Evolutionary conservation across 371 early-diverging fungal species (phyloP), one percentile per base, ranked within the genome.

Genomic region (Smittium culicis): DNA sequence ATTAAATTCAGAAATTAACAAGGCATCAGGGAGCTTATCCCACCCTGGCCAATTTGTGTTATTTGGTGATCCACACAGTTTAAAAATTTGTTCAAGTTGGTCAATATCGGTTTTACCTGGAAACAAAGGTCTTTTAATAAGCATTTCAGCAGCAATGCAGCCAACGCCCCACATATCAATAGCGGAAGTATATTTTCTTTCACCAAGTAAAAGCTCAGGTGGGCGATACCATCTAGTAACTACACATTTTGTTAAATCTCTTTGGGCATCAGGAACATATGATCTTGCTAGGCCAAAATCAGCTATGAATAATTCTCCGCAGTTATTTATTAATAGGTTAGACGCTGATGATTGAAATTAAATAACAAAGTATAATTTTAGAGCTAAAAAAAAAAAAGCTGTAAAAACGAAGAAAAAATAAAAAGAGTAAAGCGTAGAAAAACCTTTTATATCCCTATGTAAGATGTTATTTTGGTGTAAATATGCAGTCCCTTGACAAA

Each of bases 131-230:
- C 82, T 82, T 31, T 88, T 80, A 0, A 80, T 79, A 63, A 94
- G 84, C 70, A 99, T 87, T 74, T 99, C 98, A 29, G 82, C 90
- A 71, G 85, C 81, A 1, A 90, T 85, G 73, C 91, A 99, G 64
- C 98, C 99, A 31, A 94, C 84, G 61, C 93, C 90, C 99, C 99
- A 99, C 80, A 99, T 92, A 79, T 99, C 99, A 64, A 99, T 88
- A 20, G 91, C 89, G 35, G 80, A 84, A 1, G 85, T 85, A 77
- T 99, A 99, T 28, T 82, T 75, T 64, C 83, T 83, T 64, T 83
- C 84, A 35, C 96, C 98, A 25, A 95, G 76, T 34, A 98, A 81
- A 30, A 99, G 80, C 78, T 99, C 99, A 0, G 99, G 99, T 29
- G 99, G 87, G 54, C 99, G 87, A 76, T 99, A 99, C 96, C 96